Evolutionary conservation across 108 stramenopile species (phyloP).

Genomic region (Skeletonema grethae): DNA sequence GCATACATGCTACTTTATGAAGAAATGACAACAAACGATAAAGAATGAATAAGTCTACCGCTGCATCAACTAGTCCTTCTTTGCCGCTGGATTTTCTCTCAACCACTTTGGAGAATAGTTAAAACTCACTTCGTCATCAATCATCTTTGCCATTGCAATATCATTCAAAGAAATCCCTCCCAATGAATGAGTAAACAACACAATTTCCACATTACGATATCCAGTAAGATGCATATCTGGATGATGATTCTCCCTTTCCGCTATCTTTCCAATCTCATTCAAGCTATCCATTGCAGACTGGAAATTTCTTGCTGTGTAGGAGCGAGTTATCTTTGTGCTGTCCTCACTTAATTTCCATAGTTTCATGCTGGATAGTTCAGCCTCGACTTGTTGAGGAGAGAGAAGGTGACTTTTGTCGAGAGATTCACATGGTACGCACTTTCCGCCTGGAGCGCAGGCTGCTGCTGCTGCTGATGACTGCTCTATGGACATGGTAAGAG

Average conservation of each 20-base stretch:
- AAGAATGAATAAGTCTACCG: too few species aligned
- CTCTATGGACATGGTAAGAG: not conserved
- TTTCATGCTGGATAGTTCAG: constrained; percentile 18
- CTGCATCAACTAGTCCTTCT: not conserved
- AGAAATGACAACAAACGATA: constrained; percentile 12
- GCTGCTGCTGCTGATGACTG: constrained; percentile 16
- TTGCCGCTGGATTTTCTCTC: constrained; percentile 62
- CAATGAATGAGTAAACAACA: constrained; percentile 81
- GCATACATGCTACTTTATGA: constrained; percentile 90
- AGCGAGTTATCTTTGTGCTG: constrained; percentile 42
- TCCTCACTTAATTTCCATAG: constrained; percentile 30
- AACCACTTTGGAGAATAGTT: constrained; percentile 91
- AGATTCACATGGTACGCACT: constrained; percentile 67
- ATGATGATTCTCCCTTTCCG: constrained; percentile 85
- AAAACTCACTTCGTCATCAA: constrained; percentile 65
- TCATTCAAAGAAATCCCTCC: constrained; percentile 88
- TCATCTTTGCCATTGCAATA: constrained; percentile 68
- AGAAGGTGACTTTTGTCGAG: constrained; percentile 63
- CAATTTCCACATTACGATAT: constrained; percentile 86
- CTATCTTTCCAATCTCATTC: constrained; percentile 77
- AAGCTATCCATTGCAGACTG: constrained; percentile 77
- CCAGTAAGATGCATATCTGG: constrained; percentile 91
- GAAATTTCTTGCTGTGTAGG: constrained; percentile 65
- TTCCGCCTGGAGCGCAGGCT: constrained; percentile 33
- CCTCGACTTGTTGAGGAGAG: constrained; percentile 45